Percentiles rank a stretch among this genome's conserved stretches.
Conservation (phyloP, 371 early-diverging fungal species). For the Parasitella parasitica region DNA sequence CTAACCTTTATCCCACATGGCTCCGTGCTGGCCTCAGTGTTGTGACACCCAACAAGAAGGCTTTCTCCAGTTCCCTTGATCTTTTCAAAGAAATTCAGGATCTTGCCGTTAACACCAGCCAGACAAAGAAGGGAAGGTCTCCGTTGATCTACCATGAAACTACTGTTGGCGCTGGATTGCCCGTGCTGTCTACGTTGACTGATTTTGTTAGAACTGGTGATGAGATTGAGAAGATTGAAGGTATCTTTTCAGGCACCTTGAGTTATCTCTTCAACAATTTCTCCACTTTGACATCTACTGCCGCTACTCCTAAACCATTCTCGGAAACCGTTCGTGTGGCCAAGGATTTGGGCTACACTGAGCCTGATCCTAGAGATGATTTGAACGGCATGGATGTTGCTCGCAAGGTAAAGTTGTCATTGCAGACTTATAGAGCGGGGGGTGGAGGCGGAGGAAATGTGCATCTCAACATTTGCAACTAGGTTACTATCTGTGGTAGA, state of each 20-base stretch:
- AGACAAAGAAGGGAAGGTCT: conserved; percentile 14
- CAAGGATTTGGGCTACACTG: conserved; percentile 94
- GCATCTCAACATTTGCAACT: not conserved
- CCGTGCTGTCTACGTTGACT: conserved; percentile 87
- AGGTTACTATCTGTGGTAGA: conserved; percentile 87
- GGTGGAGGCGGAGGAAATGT: not conserved
- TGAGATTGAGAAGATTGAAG: conserved; percentile 87
- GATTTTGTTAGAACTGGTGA: conserved; percentile 93
- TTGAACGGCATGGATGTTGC: conserved; percentile 98
- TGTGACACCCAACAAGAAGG: conserved; percentile 98
- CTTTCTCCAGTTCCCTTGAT: conserved; percentile 72
- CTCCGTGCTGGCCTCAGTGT: conserved; percentile 78
- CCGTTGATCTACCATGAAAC: conserved; percentile 86
- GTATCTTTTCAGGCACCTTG: conserved; percentile 95
- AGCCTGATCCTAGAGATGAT: conserved; percentile 98
- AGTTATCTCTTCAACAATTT: conserved; percentile 96
- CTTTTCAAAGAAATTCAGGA: conserved; percentile 74
- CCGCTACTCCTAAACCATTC: conserved; percentile 62
- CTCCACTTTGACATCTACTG: conserved; percentile 58
- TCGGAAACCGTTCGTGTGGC: conserved; percentile 89
- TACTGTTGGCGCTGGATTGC: conserved; percentile 98
- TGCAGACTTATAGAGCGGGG: not conserved
- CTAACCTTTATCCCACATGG: conserved; percentile 82
- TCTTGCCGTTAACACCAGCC: conserved; percentile 32
- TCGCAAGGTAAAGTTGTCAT: not conserved